phyloP scores from a whole-genome alignment of 2,329 filamentous ascomycete genomes.

The Clonostachys byssicola region DNA sequence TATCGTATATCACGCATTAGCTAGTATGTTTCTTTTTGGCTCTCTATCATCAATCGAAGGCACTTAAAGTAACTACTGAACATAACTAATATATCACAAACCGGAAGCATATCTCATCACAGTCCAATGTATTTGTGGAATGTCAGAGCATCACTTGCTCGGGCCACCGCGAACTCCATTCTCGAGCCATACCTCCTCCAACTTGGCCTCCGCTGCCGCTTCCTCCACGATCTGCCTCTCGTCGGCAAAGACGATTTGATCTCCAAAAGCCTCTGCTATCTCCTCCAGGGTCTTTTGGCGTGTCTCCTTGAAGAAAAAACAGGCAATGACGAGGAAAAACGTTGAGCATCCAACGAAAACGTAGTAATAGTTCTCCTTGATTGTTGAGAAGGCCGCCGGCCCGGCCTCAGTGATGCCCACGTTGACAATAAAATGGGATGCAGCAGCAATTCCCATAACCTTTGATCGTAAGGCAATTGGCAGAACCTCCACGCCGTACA shows the following conservation, averaged over 20 bases:
- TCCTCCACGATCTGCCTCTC: too few relatives aligned
- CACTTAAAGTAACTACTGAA: too few relatives aligned
- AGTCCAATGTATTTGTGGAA: too few relatives aligned
- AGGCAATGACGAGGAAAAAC: constrained; percentile 38
- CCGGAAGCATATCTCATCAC: too few relatives aligned
- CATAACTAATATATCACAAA: too few relatives aligned
- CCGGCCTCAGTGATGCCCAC: constrained; percentile 50
- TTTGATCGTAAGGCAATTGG: constrained; percentile 48
- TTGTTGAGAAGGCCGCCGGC: constrained; percentile 50
- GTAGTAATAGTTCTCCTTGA: constrained; percentile 57
- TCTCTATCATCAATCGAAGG: too few relatives aligned
- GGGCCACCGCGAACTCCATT: too few relatives aligned
- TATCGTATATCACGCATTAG: too few relatives aligned
- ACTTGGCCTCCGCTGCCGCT: too few relatives aligned
- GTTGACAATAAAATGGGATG: constrained; percentile 50
- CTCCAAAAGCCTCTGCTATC: constrained; percentile 23
- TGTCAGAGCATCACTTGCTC: too few relatives aligned
- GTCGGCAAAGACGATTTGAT: constrained; percentile 30
- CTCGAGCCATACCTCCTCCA: too few relatives aligned
- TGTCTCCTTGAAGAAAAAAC: constrained; percentile 25
- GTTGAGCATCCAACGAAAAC: constrained; percentile 49
- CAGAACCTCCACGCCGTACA: constrained; percentile 51
- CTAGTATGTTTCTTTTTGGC: too few relatives aligned
- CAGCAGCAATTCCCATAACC: constrained; percentile 49
- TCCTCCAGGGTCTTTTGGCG: constrained; percentile 22